These are phyloP conservation scores for Lachnellula cervina DNA, from an alignment of 2,329 filamentous ascomycete species.

Conservation along the genomic window DNA sequence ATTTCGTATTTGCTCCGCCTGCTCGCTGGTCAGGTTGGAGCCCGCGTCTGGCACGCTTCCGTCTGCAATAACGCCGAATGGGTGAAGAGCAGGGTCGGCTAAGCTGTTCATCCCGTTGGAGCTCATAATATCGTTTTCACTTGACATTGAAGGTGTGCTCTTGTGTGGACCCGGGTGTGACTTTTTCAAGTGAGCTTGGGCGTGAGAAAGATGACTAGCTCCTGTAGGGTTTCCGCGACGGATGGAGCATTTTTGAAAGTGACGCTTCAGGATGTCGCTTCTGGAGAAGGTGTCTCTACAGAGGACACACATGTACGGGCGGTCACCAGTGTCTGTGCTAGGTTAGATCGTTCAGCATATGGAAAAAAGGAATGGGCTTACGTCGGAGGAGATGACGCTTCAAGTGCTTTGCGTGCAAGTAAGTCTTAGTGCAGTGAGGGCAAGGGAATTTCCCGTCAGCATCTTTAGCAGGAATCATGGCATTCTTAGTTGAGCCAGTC, in stretches of 20 bases:
- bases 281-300: conserved; percentile 98
- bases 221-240: conserved; percentile 93
- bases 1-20: conserved; percentile 57
- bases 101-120: conserved; percentile 58
- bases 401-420: conserved; percentile 93
- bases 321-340: conserved; percentile 81
- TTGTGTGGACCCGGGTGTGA: conserved; percentile 54
- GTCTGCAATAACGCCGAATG: conserved; percentile 50
- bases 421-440: conserved; percentile 97
- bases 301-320: conserved; percentile 95
- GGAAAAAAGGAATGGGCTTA: conserved; percentile 51
- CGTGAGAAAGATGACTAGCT: conserved; percentile 89
- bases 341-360: conserved; percentile 19
- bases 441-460: conserved; percentile 97
- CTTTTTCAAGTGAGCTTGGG: conserved; percentile 84
- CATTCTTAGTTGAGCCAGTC: conserved; percentile 66
- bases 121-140: conserved; percentile 58
- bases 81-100: conserved; percentile 53
- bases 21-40: conserved; percentile 50
- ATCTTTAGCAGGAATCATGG: conserved; percentile 87
- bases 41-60: conserved; percentile 28
- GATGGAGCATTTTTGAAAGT: conserved; percentile 98
- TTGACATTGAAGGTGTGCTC: conserved; percentile 46
- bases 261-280: conserved; percentile 96
- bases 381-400: conserved; percentile 94